Evolutionary conservation across 2,329 filamentous ascomycete genomes (phyloP).

Genomic region (Alternaria solani): DNA sequence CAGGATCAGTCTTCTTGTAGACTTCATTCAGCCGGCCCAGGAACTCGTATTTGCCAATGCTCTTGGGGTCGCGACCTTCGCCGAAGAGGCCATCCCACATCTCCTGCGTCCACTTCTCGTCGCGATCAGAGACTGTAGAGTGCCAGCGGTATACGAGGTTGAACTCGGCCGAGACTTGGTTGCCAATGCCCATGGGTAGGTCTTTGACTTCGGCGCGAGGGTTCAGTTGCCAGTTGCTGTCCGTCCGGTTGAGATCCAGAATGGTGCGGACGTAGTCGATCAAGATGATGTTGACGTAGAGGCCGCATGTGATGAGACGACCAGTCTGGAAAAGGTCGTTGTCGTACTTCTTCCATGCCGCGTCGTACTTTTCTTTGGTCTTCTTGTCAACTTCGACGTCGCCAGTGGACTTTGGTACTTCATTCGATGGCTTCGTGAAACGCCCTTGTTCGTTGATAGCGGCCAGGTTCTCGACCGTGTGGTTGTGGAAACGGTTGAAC

Average conservation of each 20-base stretch:
- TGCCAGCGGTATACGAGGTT: conserved; percentile 91
- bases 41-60: conserved; percentile 67
- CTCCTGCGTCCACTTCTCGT: conserved; percentile 81
- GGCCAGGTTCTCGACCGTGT: conserved; percentile 79
- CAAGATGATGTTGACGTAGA: conserved; percentile 63
- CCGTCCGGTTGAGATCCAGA: conserved; percentile 68
- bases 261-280: conserved; percentile 64
- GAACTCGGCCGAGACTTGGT: conserved; percentile 87
- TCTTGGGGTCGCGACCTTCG: conserved; percentile 61
- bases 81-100: conserved; percentile 50
- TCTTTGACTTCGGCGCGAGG: conserved; percentile 72
- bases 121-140: conserved; percentile 75
- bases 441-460: conserved; percentile 85
- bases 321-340: conserved; percentile 62
- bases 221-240: conserved; percentile 83
- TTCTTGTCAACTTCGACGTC: conserved; percentile 54
- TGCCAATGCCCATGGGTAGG: conserved; percentile 76
- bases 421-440: conserved; percentile 70
- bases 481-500: conserved; percentile 82
- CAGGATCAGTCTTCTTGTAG: conserved; percentile 66
- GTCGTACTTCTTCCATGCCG: conserved; percentile 48
- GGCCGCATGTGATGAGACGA: conserved; percentile 60
- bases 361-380: conserved; percentile 37
- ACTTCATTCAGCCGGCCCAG: conserved; percentile 69
- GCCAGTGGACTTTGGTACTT: conserved; percentile 30